Evolutionary conservation across 2,329 filamentous ascomycete species (phyloP), one percentile per base, ranked within the genome.

Genomic region (Cyphellophora europaea): DNA sequence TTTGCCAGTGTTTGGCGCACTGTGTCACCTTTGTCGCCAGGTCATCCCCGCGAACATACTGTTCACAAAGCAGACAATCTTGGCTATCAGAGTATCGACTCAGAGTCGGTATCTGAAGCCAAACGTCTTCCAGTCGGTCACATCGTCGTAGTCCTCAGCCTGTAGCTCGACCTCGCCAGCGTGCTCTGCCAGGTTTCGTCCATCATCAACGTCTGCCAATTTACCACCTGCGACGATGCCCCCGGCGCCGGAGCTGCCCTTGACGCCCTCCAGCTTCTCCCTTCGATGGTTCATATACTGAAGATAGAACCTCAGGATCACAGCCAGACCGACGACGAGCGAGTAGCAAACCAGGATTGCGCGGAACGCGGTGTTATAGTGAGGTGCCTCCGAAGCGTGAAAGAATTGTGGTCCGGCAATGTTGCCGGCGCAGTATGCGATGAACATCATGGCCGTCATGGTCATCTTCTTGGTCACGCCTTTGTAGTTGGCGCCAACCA

Each of bases 371-470:
- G 69, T 73, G 36, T 58, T 50, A 41, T 75, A 75, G 1, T 55
- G 54, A 0, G 72, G 72, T 5, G 63, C 66, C 46, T 76, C 69
- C 2, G 45, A 39, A 2, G 61, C 50, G 29, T 55, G 59, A 51
- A 76, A 76, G 46, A 76, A 65, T 31, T 74, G 71, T 2, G 72
- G 72, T 0, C 70, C 69, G 32, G 71, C 65, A 33, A 72, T 73
- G 50, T 71, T 69, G 1, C 67, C 70, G 3, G 71, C 59, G 37
- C 67, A 72, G 42, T 72, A 73, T 2, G 66, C 69, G 1, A 65
- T 63, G 36, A 73, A 73, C n/a, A 74, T 44, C 14, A 68, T 53
- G 0, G 68, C 69, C 2, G 58, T 63, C 0, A 66, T 71, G 4
- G 71, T 51, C 45, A 69, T 64, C 48, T 72, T 72, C 55, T 74